A percentile compares a stretch with the other conserved stretches of the same genome.
Evolutionary conservation across 164 flowering plant genomes (phyloP).

Genomic region (Magnolia changhungtana): DNA sequence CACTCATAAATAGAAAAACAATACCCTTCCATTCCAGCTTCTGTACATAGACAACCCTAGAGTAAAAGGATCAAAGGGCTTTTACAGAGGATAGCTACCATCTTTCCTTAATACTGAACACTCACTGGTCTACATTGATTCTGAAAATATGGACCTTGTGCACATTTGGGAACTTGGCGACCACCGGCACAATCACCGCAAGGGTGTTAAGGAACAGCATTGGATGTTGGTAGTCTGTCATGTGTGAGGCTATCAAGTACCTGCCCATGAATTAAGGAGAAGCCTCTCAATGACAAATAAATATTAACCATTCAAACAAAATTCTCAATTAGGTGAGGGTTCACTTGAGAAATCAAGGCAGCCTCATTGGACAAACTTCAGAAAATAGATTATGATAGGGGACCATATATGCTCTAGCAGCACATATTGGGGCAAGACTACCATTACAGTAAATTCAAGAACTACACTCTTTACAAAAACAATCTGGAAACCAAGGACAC

Average conservation of each 20-base stretch:
- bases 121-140: conserved; percentile 53
- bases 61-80: background rate
- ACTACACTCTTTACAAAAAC: background rate
- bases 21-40: background rate
- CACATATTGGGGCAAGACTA: too few species aligned
- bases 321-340: background rate
- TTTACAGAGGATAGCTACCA: background rate
- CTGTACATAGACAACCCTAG: background rate
- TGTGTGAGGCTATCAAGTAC: conserved; percentile 66
- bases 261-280: conserved; percentile 22
- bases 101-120: background rate
- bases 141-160: conserved; percentile 67
- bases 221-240: conserved; percentile 59
- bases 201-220: conserved; percentile 62
- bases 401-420: too few species aligned
- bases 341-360: background rate
- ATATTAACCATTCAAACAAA: background rate
- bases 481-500: conserved; percentile 1
- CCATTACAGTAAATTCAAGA: background rate
- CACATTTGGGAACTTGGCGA: conserved; percentile 70
- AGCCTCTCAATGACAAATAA: background rate
- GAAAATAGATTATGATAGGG: too few species aligned
- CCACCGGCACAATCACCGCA: conserved; percentile 54
- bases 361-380: too few species aligned
- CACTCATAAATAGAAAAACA: background rate